These are phyloP conservation scores for Penicillium aurantiogriseum DNA, from an alignment of 2,329 filamentous ascomycete genomes.

Conservation along the genomic window DNA sequence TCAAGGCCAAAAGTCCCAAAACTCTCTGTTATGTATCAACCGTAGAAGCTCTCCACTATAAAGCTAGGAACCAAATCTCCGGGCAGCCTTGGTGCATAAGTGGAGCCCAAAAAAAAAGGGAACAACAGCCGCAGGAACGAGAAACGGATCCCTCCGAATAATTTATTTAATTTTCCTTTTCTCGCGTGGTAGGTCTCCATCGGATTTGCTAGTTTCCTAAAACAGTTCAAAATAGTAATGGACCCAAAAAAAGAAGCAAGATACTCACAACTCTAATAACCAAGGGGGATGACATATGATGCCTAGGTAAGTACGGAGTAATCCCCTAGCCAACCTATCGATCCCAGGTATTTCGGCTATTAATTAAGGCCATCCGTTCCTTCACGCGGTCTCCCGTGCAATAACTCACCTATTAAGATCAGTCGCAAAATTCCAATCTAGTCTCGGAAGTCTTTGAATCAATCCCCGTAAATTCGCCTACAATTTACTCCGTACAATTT, in stretches of 20 bases:
- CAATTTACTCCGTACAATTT: background rate
- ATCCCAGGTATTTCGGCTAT: background rate
- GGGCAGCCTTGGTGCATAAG: slow-evolving; percentile 30
- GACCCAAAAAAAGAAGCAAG: background rate
- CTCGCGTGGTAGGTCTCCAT: slow-evolving; percentile 27
- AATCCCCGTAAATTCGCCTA: background rate
- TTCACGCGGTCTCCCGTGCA: slow-evolving; percentile 15
- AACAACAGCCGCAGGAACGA: slow-evolving; percentile 31
- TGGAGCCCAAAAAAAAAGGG: slow-evolving; percentile 23
- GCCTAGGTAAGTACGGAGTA: slow-evolving; percentile 14
- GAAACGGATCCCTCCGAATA: slow-evolving; percentile 32
- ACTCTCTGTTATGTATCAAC: slow-evolving; percentile 9
- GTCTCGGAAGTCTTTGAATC: slow-evolving; percentile 19
- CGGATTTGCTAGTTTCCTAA: slow-evolving; percentile 7
- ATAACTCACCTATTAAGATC: slow-evolving; percentile 8
- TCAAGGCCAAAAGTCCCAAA: slow-evolving; percentile 15
- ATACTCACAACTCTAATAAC: slow-evolving; percentile 5
- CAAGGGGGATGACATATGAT: slow-evolving; percentile 20
- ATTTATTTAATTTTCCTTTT: slow-evolving; percentile 11
- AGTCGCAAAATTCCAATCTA: slow-evolving; percentile 9
- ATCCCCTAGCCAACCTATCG: slow-evolving; percentile 10
- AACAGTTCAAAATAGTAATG: background rate
- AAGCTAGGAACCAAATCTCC: slow-evolving; percentile 33
- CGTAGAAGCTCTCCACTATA: slow-evolving; percentile 19
- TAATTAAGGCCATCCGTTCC: slow-evolving; percentile 19